Conservation (phyloP, 306 rosid genomes). For the Rosa persica region DNA sequence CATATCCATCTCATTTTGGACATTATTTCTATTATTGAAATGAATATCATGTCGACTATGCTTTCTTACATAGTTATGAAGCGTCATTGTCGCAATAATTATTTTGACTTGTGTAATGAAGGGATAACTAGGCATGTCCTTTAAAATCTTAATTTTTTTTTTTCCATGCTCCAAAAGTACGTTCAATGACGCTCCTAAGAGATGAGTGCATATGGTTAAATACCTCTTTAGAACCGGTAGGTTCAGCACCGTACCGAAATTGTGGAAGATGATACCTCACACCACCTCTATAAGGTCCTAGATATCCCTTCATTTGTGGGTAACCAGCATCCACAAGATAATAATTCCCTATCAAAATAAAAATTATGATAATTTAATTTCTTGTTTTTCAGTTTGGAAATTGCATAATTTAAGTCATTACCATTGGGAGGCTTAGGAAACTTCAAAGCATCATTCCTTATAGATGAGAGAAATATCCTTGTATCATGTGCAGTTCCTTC, state of each 20-base stretch:
- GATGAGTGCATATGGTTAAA: not conserved
- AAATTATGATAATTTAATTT: no score
- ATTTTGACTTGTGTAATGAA: not conserved
- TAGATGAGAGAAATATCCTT: not conserved
- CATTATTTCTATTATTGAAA: no score
- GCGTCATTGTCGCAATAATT: no score
- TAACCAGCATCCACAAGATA: not conserved
- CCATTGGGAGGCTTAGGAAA: slow-evolving; percentile 2
- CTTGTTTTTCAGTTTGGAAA: no score
- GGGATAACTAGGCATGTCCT: not conserved
- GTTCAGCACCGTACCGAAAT: not conserved
- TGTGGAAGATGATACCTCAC: not conserved
- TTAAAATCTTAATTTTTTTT: not conserved
- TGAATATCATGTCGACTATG: no score
- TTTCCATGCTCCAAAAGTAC: not conserved
- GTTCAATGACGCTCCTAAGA: not conserved
- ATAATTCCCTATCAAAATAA: not conserved
- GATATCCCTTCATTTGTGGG: not conserved
- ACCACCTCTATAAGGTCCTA: not conserved
- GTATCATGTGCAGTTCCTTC: not conserved
- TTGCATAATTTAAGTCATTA: not conserved
- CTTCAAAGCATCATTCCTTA: not conserved
- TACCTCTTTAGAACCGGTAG: not conserved
- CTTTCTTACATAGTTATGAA: no score
- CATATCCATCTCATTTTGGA: no score